Base-by-base conservation (phyloP, 1,284 basidiomycete species). In the Ustilago lituana region DNA sequence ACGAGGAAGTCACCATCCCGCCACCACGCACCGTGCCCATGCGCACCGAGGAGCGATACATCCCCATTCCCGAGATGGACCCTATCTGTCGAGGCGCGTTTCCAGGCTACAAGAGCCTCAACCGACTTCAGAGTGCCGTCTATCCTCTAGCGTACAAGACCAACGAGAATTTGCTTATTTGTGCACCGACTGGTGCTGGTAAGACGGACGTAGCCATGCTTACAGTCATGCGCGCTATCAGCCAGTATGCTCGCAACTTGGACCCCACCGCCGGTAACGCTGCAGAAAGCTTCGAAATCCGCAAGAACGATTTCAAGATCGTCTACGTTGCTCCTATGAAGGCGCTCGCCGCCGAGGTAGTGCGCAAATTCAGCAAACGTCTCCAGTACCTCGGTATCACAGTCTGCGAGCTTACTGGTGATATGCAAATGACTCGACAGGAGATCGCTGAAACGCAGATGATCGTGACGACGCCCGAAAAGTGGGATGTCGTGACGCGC, bases 251-350 rank as follows among this genome's bases (percentile, higher is more conserved):
- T 79, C 82, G 85, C n/a, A 85, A 87, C 12, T 90, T 94, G 63
- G 83, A 88, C 63, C 86, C 86, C 37, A 87, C 92, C 63, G 84
- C 87, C 4, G 62, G 55, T 8, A 52, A 50, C 11, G 62, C 58
- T 2, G 62, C 38, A 1, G 58, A 64, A n/a, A 67, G 68, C 20
- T 76, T 79, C 39, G 67, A 71, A 29, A 77, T 82, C 38, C 56
- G 51, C 38, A 57, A 54, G 23, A 64, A 76, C 45, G 78, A 82
- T 27, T 98, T 98, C 86, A 98, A 99, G 83, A 89, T 99, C 59
- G 93, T 99, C 54, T 99, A 99, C 77, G 96, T 99, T 31, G 96
- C 96, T 9, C 96, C 96, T 0, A 98, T 98, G 94, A 99, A 99
- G 82, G 96, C 96, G 3, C 85, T 99, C 29, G 96, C 95, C 0